Conservation (phyloP, 805 yeast genomes). For the Maudiozyma bulderi region DNA sequence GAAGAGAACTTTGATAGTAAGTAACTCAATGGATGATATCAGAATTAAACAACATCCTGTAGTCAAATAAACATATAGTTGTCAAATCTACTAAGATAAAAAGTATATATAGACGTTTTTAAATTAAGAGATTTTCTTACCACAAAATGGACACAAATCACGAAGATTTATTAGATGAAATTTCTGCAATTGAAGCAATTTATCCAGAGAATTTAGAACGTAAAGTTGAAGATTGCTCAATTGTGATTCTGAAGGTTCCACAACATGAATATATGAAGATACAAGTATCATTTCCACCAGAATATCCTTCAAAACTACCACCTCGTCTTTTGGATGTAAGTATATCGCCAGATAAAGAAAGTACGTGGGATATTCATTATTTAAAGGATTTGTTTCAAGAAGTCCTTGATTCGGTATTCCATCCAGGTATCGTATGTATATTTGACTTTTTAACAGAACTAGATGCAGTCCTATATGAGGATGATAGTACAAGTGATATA, state of each 20-base stretch:
- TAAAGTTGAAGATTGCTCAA: conserved; percentile 27
- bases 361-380: conserved; percentile 37
- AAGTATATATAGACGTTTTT: too few species aligned
- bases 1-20: too few species aligned
- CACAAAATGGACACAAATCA: conserved; percentile 6
- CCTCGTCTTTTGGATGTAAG: conserved; percentile 58
- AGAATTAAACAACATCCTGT: too few species aligned
- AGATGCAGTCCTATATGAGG: conserved; percentile 39
- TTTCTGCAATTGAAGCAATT: conserved; percentile 78
- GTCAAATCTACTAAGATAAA: too few species aligned
- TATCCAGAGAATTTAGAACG: conserved; percentile 53
- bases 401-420: conserved; percentile 44
- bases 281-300: conserved; percentile 61
- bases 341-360: conserved; percentile 14
- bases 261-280: conserved; percentile 50
- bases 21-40: too few species aligned
- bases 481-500: conserved; percentile 17
- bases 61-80: too few species aligned
- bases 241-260: conserved; percentile 44
- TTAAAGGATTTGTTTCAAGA: conserved; percentile 39
- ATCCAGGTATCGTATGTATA: conserved; percentile 57
- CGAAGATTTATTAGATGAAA: conserved; percentile 44
- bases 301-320: conserved; percentile 51
- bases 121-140: not conserved
- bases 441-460: conserved; percentile 70